Base-by-base conservation (phyloP, 2,329 filamentous ascomycete genomes). In the Clonostachys byssicola region DNA sequence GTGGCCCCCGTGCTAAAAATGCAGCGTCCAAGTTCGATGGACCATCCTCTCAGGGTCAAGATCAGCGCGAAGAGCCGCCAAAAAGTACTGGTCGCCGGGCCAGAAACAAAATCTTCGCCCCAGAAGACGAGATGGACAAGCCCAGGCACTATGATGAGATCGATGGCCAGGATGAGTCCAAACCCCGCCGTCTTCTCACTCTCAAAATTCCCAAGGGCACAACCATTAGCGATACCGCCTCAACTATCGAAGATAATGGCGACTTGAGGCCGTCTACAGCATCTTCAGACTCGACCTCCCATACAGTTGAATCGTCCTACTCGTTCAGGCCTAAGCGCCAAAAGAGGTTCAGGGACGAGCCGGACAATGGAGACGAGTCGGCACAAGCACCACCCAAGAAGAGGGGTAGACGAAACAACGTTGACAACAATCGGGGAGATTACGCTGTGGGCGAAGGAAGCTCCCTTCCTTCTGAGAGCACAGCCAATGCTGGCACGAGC, bases 311-410 rank as follows among this genome's bases (percentile, higher is more conserved):
- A 45, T 79, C 77, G 0, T 71, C 65, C 6, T 77, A 77, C 54
- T 77, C 77, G 1, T 72, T 81, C 51, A 70, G 78, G 5, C 75
- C 77, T 30, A 80, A 80, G 59, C 70, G 75, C 9, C 75, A 76
- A 54, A 77, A 77, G 54, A 73, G 75, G 44, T 80, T 77, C 64
- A 68, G 71, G 2, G 70, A 77, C 5, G 70, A 77, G 40, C 68
- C 73, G 9, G 70, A 73, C 41, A 72, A 66, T 2, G 64, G 63
- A 13, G 68, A 70, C 14, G 63, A 61, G 34, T 55, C 55, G 12
- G 51, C 60, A 5, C 66, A 68, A 34, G 62, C 61, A 23, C 70
- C 67, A 17, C 57, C 64, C 1, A 68, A 67, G 59, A 71, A 73
- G 54, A 56, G 61, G 45, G 59, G 58, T 47, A 67, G 51, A 30